Base-by-base conservation (phyloP, 2,329 filamentous ascomycete genomes). In the Erysiphe pulchra region DNA sequence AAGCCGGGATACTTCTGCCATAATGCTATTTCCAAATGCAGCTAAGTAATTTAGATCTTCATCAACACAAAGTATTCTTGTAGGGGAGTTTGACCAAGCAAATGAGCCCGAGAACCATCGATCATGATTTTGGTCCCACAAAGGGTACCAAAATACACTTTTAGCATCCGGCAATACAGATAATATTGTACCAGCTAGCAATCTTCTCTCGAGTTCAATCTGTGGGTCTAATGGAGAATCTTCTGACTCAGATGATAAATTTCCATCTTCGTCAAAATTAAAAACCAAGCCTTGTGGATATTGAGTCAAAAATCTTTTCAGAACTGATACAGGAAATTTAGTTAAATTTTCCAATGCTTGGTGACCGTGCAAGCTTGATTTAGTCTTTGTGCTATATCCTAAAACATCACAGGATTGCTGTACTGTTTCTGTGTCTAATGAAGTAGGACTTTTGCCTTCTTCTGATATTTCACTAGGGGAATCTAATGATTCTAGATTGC, bases 11-110 rank as follows among this genome's bases (percentile, higher is more conserved):
- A 76, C 59, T 45, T 77, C 71, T 0, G 68, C 64, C 62, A 73
- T 73, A 14, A 71, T 67, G 0, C 67, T 65, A 45, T 68, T 66
- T 0, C 65, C 65, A 49, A 74, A 73, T 0, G 65, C 67, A 4
- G 60, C 57, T 6, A 73, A 58, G 31, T 68, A 69, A 12, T 61
- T 66, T 2, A 75, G 59, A 33, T 73, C 71, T 6, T 64, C 62
- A 24, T 65, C 58, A 1, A 59, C 50, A 0, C 62, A 63, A 32
- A 73, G 65, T 2, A 62, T 56, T 2, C 66, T 63, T 0, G 60
- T 63, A 1, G 61, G 58, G 2, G 53, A 58, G 2, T 56, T 60
- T 0, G 68, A 70, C 59, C 69, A 71, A 4, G 65, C 56, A 38
- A 73, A 67, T 5, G 63, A 63, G 0, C 63, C 66, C 0, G 67